Evolutionary conservation across 306 rosid species (phyloP).

Genomic region (Quercus parvula): DNA sequence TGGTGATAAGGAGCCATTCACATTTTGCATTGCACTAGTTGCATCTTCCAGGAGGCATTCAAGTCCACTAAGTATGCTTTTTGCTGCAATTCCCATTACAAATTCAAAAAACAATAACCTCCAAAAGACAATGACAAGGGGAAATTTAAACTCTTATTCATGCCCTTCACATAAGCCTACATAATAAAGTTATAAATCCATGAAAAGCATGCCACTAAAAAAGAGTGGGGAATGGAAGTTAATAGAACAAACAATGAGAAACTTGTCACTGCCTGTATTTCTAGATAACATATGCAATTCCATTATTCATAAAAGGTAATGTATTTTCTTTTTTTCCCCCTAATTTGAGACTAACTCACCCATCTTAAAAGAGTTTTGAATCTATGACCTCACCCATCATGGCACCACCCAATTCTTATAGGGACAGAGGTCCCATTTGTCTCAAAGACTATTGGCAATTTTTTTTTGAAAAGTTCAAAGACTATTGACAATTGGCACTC

Average conservation of each 20-base stretch:
- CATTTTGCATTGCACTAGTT: constrained; percentile 31
- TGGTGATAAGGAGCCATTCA: constrained; percentile 12
- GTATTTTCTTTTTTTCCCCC: background rate
- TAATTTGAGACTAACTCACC: background rate
- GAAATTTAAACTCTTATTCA: background rate
- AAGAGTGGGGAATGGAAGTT: background rate
- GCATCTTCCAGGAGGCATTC: constrained; percentile 48
- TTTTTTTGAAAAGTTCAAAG: background rate
- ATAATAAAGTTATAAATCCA: background rate
- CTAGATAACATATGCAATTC: background rate
- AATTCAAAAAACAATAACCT: constrained; percentile 2
- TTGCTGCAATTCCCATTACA: constrained; percentile 37
- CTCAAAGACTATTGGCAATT: background rate
- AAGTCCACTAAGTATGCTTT: constrained; percentile 47
- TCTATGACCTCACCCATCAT: background rate
- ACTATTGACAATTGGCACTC: background rate
- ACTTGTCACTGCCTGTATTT: background rate
- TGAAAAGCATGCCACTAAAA: background rate
- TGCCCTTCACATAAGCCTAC: background rate
- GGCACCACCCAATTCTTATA: background rate
- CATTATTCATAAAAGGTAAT: background rate
- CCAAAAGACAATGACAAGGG: background rate
- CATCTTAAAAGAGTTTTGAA: background rate
- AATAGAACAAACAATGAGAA: background rate
- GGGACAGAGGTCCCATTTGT: background rate